Evolutionary conservation across 2,329 filamentous ascomycete species (phyloP), one percentile per base, ranked within the genome.

Genomic region (Hymenoscyphus infarciens): DNA sequence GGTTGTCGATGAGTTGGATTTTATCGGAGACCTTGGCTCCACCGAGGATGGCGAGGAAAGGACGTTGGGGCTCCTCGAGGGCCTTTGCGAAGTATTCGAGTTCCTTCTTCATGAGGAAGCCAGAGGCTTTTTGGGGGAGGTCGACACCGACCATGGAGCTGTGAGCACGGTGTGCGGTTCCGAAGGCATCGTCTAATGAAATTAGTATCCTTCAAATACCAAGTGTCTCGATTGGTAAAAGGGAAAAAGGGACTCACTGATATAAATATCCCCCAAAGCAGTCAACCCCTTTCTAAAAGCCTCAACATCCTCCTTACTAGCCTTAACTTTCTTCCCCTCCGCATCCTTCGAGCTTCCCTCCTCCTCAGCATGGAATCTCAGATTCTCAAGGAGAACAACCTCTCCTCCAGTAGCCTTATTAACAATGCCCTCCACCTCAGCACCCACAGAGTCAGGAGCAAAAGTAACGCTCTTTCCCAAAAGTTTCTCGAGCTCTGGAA

Each of bases 21-120:
- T 99, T 99, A 86, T 99, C 95, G 54, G 92, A 96, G 71, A 99
- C 92, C 86, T 99, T 99, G 77, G 95, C 92, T 71, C 95, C 95
- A 73, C 95, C 95, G 60, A 99, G 90, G 76, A 99, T 99, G 77
- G 95, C 96, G 61, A 99, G 88, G 90, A 99, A 99, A 66, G 95
- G 95, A 62, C 94, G 88, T 82, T 96, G 84, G 66, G 95, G 95
- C 72, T 85, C 87, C 83, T 99, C 95, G 66, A 99, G 90, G 45
- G 92, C 95, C 83, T 97, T 87, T 69, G 95, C 95, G 76, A 99
- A 99, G 88, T 99, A 99, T 77, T 99, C 95, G 67, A 99, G 90
- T 81, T 99, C 95, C 85, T 98, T 99, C 90, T 99, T 99, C 84
- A 99, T 92, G 74, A 99, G 87, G 88, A 97, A 99, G 67, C 95